Evolutionary conservation across 768 basidiomycete genomes (phyloP).

Genomic region (Panus rudis): DNA sequence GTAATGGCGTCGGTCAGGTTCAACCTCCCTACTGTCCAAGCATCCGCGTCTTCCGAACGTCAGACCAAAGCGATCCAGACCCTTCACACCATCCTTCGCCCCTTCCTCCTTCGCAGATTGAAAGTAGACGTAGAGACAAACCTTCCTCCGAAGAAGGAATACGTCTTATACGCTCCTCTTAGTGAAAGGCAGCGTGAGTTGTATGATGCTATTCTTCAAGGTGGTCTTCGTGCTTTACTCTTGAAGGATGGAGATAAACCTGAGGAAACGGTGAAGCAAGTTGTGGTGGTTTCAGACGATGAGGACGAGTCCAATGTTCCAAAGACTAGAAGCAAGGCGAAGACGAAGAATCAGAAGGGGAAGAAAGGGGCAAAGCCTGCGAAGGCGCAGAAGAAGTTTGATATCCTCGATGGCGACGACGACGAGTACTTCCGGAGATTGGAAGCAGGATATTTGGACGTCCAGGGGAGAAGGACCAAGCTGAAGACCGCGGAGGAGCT

Average conservation of each 20-base stretch:
- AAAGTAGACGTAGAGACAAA: slow-evolving; percentile 78
- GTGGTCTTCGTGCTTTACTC: slow-evolving; percentile 58
- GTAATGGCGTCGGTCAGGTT: slow-evolving; percentile 42
- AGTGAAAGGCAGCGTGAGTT: slow-evolving; percentile 77
- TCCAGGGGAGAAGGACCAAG: slow-evolving; percentile 26
- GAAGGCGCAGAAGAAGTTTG: slow-evolving; percentile 35
- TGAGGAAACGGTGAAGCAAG: slow-evolving; percentile 29
- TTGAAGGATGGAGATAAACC: slow-evolving; percentile 18
- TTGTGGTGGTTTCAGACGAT: slow-evolving; percentile 15
- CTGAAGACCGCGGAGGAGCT: slow-evolving; percentile 45
- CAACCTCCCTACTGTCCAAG: slow-evolving; percentile 59
- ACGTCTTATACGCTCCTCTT: slow-evolving; percentile 87
- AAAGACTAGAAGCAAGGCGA: slow-evolving; percentile 16
- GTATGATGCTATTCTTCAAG: slow-evolving; percentile 73
- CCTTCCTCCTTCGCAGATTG: slow-evolving; percentile 87
- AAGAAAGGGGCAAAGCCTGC: slow-evolving; percentile 20
- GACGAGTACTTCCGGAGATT: slow-evolving; percentile 60
- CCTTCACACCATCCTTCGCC: slow-evolving; percentile 87
- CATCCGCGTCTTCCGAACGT: slow-evolving; percentile 47
- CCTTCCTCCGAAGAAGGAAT: slow-evolving; percentile 91
- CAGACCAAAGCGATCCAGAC: slow-evolving; percentile 65
- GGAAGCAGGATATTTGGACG: slow-evolving; percentile 40
- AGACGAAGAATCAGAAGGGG: slow-evolving; percentile 28
- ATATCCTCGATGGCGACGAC: slow-evolving; percentile 49
- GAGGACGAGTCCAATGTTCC: slow-evolving; percentile 23